Percentiles rank a stretch among this genome's conserved stretches.
These are phyloP conservation scores for Gossypium mustelinum DNA, from an alignment of 345 rosid species.

Conservation along the genomic window DNA sequence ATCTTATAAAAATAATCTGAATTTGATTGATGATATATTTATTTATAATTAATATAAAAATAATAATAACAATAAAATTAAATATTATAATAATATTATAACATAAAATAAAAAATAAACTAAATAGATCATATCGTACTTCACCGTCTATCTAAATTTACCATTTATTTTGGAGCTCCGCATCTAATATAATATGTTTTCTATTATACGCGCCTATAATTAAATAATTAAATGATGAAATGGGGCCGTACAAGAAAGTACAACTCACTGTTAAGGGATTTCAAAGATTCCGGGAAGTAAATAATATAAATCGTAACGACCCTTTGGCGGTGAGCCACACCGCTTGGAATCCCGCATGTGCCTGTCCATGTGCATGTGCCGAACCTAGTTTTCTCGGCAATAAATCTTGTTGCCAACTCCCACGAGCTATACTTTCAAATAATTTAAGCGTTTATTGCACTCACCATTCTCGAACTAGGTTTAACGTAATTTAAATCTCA, in stretches of 20 bases:
- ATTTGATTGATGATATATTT: fast-evolving
- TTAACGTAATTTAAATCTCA: too few species aligned
- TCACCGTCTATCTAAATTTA: fast-evolving
- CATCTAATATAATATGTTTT: not conserved
- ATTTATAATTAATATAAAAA: too few species aligned
- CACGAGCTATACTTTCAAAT: not conserved
- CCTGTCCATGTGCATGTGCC: not conserved
- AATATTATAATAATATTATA: too few species aligned
- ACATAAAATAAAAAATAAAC: too few species aligned
- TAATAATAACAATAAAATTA: fast-evolving
- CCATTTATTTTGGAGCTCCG: not conserved
- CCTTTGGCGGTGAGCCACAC: not conserved
- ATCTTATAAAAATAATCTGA: too few species aligned
- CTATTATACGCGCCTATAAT: too few species aligned
- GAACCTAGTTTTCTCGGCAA: constrained; percentile 14
- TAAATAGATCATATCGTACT: fast-evolving
- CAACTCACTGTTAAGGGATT: not conserved
- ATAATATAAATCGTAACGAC: not conserved
- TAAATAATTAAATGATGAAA: not conserved
- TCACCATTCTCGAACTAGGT: too few species aligned
- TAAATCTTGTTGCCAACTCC: not conserved
- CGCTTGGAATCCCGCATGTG: not conserved
- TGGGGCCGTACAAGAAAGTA: not conserved
- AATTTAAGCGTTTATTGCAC: too few species aligned
- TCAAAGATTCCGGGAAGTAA: not conserved